phyloP scores from a whole-genome alignment of 73 alveolate species.

The Tetrahymena elliotti region DNA sequence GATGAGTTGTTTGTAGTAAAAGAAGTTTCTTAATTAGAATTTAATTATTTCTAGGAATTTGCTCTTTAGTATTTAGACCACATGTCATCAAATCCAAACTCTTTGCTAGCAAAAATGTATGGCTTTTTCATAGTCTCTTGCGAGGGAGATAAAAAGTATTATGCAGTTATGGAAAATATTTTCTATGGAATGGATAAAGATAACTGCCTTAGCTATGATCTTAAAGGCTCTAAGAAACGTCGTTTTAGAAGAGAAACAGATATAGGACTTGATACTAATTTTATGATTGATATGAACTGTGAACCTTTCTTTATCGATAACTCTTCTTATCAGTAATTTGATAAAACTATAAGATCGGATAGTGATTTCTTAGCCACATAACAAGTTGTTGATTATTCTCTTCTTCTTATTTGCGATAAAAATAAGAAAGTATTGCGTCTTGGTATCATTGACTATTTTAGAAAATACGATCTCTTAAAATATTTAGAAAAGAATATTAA shows the following conservation, averaged over 20 bases:
- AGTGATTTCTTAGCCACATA: conserved; percentile 1
- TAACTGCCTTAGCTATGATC: conserved; percentile 3
- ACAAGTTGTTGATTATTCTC: conserved; percentile 31
- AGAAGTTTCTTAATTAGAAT: conserved; percentile 14
- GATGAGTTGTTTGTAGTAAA: conserved; percentile 34
- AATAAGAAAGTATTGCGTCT: background rate
- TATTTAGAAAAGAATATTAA: conserved; percentile 14
- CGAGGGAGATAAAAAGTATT: conserved; percentile 14
- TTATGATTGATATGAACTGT: conserved; percentile 30
- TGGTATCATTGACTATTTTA: conserved; percentile 43
- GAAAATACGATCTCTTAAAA: conserved; percentile 9
- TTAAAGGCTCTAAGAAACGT: conserved; percentile 23
- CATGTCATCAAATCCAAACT: conserved; percentile 6
- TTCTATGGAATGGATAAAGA: conserved; percentile 39
- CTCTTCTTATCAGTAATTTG: background rate
- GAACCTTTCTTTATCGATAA: conserved; percentile 25
- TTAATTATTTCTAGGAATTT: conserved; percentile 17
- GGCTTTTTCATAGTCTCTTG: conserved; percentile 25
- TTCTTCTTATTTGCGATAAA: conserved; percentile 25
- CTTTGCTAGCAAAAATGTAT: conserved; percentile 19
- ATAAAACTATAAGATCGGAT: conserved; percentile 10
- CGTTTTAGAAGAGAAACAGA: conserved; percentile 7
- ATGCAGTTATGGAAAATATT: conserved; percentile 34
- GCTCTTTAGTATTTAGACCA: conserved; percentile 40
- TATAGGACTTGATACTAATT: conserved; percentile 20